phyloP scores from a whole-genome alignment of 2,329 filamentous ascomycete species.

The Thelonectria discophora region DNA sequence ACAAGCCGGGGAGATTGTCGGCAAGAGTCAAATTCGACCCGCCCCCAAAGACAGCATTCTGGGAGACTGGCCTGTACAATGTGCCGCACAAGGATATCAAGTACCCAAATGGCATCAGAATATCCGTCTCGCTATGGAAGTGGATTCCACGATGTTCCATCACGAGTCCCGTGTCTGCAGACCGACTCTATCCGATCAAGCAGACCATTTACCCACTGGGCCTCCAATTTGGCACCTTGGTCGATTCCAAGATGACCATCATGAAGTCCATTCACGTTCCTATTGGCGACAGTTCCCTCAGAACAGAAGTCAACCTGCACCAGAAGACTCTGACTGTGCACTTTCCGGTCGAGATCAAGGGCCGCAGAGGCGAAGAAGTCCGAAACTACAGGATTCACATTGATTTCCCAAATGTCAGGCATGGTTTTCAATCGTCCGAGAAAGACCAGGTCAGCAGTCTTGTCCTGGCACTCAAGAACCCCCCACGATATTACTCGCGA shows the following conservation, averaged over 20 bases:
- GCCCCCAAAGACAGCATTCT: conserved; percentile 62
- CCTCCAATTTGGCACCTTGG: conserved; percentile 70
- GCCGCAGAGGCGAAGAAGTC: conserved; percentile 19
- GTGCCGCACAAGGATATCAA: conserved; percentile 39
- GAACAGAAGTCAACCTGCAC: conserved; percentile 45
- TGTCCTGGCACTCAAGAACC: conserved; percentile 58
- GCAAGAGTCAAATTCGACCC: conserved; percentile 66
- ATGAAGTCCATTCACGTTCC: conserved; percentile 55
- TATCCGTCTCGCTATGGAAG: conserved; percentile 27
- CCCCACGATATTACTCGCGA: conserved; percentile 59
- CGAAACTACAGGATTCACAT: conserved; percentile 54
- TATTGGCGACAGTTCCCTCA: conserved; percentile 29
- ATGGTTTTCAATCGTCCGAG: conserved; percentile 47
- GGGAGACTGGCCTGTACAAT: conserved; percentile 49
- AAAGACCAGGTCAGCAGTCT: conserved; percentile 49
- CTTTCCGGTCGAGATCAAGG: conserved; percentile 42
- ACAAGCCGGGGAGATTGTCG: conserved; percentile 38
- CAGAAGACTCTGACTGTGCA: conserved; percentile 42
- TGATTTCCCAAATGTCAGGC: conserved; percentile 57
- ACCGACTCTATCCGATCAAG: conserved; percentile 42
- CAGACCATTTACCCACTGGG: conserved; percentile 55
- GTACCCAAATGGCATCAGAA: conserved; percentile 32
- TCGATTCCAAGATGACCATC: conserved; percentile 64
- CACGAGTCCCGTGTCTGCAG: conserved; percentile 30
- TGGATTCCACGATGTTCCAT: conserved; percentile 27